Evolutionary conservation across 2,329 filamentous ascomycete species (phyloP).

Genomic region (Phialocephala subalpina): DNA sequence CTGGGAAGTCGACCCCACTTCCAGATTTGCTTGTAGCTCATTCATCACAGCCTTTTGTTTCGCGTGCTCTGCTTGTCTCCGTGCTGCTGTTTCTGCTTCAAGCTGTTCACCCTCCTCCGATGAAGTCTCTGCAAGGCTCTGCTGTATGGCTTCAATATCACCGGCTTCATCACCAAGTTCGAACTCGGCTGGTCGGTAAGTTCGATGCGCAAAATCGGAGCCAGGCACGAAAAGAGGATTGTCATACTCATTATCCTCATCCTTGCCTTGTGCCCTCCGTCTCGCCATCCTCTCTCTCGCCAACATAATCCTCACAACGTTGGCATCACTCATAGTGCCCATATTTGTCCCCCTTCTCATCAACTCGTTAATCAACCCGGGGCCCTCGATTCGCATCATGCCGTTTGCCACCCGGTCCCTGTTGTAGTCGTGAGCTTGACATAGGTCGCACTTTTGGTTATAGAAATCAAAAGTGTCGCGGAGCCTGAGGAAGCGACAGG

Average conservation of each 20-base stretch:
- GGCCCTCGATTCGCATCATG: neutral
- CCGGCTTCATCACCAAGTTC: too few relatives aligned
- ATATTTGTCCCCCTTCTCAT: neutral
- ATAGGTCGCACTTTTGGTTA: neutral
- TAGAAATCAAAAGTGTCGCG: neutral
- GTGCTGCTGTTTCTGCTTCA: too few relatives aligned
- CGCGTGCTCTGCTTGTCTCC: too few relatives aligned
- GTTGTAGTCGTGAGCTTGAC: neutral
- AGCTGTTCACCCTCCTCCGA: too few relatives aligned
- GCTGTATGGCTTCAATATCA: too few relatives aligned
- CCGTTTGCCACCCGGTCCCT: neutral
- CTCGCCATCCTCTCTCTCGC: neutral
- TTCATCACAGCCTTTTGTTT: too few relatives aligned
- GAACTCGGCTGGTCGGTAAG: too few relatives aligned
- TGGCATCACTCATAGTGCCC: neutral
- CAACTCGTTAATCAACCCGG: neutral
- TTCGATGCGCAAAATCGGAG: too few relatives aligned
- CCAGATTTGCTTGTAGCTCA: too few relatives aligned
- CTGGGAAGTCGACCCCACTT: too few relatives aligned
- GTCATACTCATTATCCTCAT: neutral
- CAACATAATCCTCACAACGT: neutral
- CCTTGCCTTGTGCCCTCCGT: neutral
- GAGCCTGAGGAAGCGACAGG: neutral
- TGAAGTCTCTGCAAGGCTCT: too few relatives aligned
- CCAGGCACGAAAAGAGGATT: too few relatives aligned